These are phyloP conservation scores for Populus tremula DNA, from an alignment of 345 rosid species.

Conservation along the genomic window DNA sequence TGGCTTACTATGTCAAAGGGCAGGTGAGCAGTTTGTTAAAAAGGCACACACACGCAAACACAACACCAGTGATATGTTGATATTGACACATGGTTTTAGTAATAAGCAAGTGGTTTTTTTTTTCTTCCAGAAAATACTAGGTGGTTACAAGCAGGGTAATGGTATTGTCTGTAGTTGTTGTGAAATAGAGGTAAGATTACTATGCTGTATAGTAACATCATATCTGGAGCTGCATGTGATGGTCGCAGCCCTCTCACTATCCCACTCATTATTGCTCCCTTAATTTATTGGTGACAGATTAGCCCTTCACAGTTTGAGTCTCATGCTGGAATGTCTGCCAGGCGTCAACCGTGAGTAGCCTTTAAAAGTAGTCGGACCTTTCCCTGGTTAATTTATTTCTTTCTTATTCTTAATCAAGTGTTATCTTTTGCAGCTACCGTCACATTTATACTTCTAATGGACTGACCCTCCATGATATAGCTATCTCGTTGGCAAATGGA, in stretches of 20 bases:
- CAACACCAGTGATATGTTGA: background rate
- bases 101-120: background rate
- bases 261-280: slow-evolving; percentile 2
- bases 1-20: slow-evolving; percentile 81
- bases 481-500: slow-evolving; percentile 77
- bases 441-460: slow-evolving; percentile 86
- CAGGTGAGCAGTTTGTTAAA: slow-evolving; percentile 47
- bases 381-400: slow-evolving; percentile 6
- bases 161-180: slow-evolving; percentile 91
- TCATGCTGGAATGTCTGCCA: slow-evolving; percentile 99
- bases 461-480: slow-evolving; percentile 87
- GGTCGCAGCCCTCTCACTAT: background rate
- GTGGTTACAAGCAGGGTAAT: slow-evolving; percentile 81
- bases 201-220: background rate
- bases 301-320: slow-evolving; percentile 99
- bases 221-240: slow-evolving; percentile 1
- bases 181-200: slow-evolving; percentile 56
- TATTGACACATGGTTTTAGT: slow-evolving; percentile 2
- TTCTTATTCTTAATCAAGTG: slow-evolving; percentile 11
- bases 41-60: background rate
- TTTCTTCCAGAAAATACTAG: slow-evolving; percentile 57
- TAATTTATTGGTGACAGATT: slow-evolving; percentile 45
- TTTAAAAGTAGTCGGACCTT: slow-evolving; percentile 5
- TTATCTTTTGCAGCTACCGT: slow-evolving; percentile 60
- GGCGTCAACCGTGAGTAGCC: slow-evolving; percentile 95